Conservation (phyloP, 192 early-diverging fungal species). For the Jimgerdemannia flammicorona region DNA sequence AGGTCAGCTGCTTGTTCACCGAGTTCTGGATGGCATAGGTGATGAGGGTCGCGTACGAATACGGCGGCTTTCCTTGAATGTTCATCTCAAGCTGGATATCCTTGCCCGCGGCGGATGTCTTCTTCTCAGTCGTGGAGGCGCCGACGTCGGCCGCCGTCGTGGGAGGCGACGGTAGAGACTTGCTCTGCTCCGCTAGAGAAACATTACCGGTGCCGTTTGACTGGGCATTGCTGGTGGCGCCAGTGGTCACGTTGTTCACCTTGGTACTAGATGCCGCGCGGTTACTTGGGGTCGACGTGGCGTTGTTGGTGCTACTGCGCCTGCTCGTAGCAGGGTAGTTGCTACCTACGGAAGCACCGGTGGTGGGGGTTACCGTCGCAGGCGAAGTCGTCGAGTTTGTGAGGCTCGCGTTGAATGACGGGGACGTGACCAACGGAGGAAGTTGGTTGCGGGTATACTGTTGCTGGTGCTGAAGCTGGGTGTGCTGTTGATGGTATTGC, state of each 20-base stretch:
- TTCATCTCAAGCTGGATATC: constrained; percentile 12
- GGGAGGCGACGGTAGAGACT: background rate
- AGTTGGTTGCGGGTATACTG: constrained; percentile 3
- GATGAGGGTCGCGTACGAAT: constrained; percentile 81
- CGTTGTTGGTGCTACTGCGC: constrained; percentile 17
- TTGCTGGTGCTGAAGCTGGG: constrained; percentile 1
- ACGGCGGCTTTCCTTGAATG: constrained; percentile 64
- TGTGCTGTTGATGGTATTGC: constrained; percentile 2
- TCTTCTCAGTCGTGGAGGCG: background rate
- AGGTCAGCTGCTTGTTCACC: constrained; percentile 66
- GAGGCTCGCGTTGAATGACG: constrained; percentile 1
- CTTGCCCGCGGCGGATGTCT: background rate
- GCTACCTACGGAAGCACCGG: too few relatives aligned
- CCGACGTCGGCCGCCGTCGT: background rate
- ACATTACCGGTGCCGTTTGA: background rate
- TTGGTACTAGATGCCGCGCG: background rate
- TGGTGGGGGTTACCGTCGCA: constrained; percentile 4
- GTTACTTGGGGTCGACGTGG: background rate
- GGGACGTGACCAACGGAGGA: constrained; percentile 1
- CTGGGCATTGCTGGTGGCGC: constrained; percentile 2
- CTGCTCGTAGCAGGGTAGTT: constrained; percentile 7
- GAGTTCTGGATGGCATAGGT: constrained; percentile 73
- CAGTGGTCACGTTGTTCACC: background rate
- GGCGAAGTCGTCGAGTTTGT: constrained; percentile 9
- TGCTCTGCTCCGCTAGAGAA: background rate